A percentile compares a stretch with the other conserved stretches of the same genome.
Conservation (phyloP, 306 rosid species). For the Alnus glutinosa region DNA sequence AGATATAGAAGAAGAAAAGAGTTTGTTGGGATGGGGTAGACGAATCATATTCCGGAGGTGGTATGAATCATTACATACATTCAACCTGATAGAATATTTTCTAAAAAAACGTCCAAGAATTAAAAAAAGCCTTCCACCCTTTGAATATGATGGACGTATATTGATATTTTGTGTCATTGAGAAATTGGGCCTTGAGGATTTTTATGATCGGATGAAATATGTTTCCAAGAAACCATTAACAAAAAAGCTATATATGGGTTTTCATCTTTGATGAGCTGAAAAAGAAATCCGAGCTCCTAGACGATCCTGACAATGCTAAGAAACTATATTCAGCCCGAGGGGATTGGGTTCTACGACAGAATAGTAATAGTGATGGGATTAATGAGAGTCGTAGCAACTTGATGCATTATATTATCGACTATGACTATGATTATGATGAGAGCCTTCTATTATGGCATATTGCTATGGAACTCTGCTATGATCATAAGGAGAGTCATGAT, state of each 20-base stretch:
- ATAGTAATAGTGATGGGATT: background rate
- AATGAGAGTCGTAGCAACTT: background rate
- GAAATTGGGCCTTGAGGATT: background rate
- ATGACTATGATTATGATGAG: conserved; percentile 23
- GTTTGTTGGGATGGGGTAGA: background rate
- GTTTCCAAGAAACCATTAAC: background rate
- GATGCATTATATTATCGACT: background rate
- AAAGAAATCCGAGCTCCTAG: conserved; percentile 3
- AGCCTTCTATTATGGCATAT: conserved; percentile 30
- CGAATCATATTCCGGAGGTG: conserved; percentile 36
- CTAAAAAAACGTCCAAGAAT: conserved; percentile 21
- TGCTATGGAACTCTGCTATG: conserved; percentile 28
- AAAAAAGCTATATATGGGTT: background rate
- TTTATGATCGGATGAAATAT: background rate
- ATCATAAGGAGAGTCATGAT: too few relatives aligned
- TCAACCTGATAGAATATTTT: conserved; percentile 37
- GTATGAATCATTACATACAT: conserved; percentile 34
- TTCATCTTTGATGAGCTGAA: conserved; percentile 22
- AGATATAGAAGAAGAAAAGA: background rate
- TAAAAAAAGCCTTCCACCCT: background rate
- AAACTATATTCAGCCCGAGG: conserved; percentile 26
- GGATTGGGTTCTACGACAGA: conserved; percentile 4
- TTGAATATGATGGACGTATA: too few relatives aligned
- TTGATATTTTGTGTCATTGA: background rate
- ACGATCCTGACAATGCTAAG: conserved; percentile 2